Percentiles rank a stretch among this genome's conserved stretches.
Evolutionary conservation across 1,139 yeast species (phyloP).

Genomic region (Hanseniaspora gamundiae): DNA sequence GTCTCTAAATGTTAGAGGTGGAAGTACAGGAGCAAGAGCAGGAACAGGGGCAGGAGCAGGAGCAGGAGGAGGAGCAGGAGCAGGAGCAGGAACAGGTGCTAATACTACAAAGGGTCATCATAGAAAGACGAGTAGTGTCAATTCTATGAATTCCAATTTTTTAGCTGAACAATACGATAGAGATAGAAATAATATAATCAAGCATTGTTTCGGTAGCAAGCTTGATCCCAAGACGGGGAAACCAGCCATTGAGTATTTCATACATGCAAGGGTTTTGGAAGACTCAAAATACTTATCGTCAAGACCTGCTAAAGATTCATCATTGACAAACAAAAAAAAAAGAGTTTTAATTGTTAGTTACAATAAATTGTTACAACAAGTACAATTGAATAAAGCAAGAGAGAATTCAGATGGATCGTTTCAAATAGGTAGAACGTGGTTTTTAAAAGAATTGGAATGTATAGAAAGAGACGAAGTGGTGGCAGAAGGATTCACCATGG

Average conservation of each 20-base stretch:
- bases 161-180: constrained; percentile 41
- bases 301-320: constrained; percentile 33
- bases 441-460: constrained; percentile 52
- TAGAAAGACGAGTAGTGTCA: constrained; percentile 5
- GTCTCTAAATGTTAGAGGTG: too few relatives aligned
- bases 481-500: constrained; percentile 46
- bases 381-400: constrained; percentile 76
- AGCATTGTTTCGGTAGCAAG: constrained; percentile 33
- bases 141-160: constrained; percentile 23
- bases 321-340: constrained; percentile 31
- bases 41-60: too few relatives aligned
- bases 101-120: not conserved
- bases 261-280: constrained; percentile 48
- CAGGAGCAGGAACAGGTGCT: too few relatives aligned
- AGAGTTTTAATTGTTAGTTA: constrained; percentile 36
- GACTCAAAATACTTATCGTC: constrained; percentile 36
- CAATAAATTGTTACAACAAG: constrained; percentile 46
- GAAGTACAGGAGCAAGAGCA: too few relatives aligned
- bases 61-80: too few relatives aligned
- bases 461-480: constrained; percentile 42
- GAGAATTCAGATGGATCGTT: constrained; percentile 60
- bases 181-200: constrained; percentile 34
- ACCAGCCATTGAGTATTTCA: constrained; percentile 38
- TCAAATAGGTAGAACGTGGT: constrained; percentile 94
- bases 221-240: constrained; percentile 26